phyloP scores from a whole-genome alignment of 108 stramenopile genomes.

The Pseudonitzschia pungens region DNA sequence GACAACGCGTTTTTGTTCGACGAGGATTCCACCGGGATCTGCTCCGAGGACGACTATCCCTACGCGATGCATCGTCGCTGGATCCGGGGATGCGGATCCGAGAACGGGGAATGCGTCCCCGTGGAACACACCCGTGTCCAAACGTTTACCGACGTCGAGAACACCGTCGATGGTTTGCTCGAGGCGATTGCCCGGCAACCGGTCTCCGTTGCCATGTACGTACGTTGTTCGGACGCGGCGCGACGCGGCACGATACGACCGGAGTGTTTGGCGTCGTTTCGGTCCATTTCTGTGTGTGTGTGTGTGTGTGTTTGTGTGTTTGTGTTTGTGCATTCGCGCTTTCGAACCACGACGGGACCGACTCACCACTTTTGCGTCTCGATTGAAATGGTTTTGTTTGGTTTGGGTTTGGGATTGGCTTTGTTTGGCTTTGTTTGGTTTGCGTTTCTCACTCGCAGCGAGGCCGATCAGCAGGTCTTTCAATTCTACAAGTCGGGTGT shows the following conservation, averaged over 20 bases:
- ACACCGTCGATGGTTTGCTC: slow-evolving; percentile 54
- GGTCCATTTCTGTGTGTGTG: too few relatives aligned
- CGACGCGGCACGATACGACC: too few relatives aligned
- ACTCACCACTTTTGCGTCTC: too few relatives aligned
- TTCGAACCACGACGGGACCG: too few relatives aligned
- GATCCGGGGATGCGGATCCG: slow-evolving; percentile 38
- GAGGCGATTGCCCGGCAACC: slow-evolving; percentile 62
- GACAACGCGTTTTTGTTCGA: slow-evolving; percentile 87
- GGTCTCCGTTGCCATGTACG: slow-evolving; percentile 64
- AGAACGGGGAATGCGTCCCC: slow-evolving; percentile 47
- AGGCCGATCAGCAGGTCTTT: slow-evolving; percentile 55
- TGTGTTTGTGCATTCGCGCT: too few relatives aligned
- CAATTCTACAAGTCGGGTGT: slow-evolving; percentile 93
- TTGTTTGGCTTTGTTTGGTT: not conserved
- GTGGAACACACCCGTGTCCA: slow-evolving; percentile 58
- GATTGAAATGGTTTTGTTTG: slow-evolving; percentile 1
- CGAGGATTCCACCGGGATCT: slow-evolving; percentile 65
- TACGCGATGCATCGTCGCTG: slow-evolving; percentile 56
- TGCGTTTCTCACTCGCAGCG: not conserved
- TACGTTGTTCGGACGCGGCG: not conserved
- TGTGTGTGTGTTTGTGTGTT: too few relatives aligned
- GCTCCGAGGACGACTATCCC: slow-evolving; percentile 86
- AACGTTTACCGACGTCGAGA: slow-evolving; percentile 66
- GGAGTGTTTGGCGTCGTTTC: not conserved
- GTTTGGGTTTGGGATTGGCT: not conserved